These are phyloP conservation scores for Leccinum rimulosum DNA, from an alignment of 768 basidiomycete species.

Conservation along the genomic window DNA sequence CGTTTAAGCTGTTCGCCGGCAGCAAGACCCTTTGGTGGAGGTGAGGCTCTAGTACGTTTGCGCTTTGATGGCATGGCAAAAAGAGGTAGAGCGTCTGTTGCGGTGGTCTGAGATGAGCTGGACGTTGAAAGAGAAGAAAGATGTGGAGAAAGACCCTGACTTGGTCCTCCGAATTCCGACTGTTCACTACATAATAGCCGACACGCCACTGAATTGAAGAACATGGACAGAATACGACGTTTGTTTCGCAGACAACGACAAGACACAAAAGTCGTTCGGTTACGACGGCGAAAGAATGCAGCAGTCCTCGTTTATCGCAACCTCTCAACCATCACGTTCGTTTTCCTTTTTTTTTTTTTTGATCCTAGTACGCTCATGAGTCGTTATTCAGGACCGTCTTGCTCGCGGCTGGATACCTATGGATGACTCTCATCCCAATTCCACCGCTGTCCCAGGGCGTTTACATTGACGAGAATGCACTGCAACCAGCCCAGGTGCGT, in stretches of 20 bases:
- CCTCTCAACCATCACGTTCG: slow-evolving; percentile 34
- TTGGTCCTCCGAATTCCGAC: slow-evolving; percentile 24
- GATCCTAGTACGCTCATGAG: slow-evolving; percentile 1
- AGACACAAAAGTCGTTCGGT: slow-evolving; percentile 38
- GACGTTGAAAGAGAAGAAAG: slow-evolving; percentile 8
- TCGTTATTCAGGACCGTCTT: slow-evolving; percentile 46
- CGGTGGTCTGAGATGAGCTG: slow-evolving; percentile 4
- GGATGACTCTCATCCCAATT: slow-evolving; percentile 78
- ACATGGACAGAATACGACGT: slow-evolving; percentile 24
- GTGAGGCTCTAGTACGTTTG: slow-evolving; percentile 46
- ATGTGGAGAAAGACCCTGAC: slow-evolving; percentile 19
- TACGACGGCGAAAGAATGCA: slow-evolving; percentile 45
- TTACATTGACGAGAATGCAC: slow-evolving; percentile 94
- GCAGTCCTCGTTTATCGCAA: slow-evolving; percentile 32
- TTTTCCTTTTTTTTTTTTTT: background rate
- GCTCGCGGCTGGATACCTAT: slow-evolving; percentile 68
- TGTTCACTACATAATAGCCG: background rate
- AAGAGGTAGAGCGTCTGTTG: background rate
- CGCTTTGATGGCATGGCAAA: slow-evolving; percentile 55
- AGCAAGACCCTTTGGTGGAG: slow-evolving; percentile 48
- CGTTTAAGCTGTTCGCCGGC: slow-evolving; percentile 66
- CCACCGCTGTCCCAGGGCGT: slow-evolving; percentile 60
- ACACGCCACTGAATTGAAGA: background rate
- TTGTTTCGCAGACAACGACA: slow-evolving; percentile 18
- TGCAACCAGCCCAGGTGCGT: slow-evolving; percentile 85